These are phyloP conservation scores for Colletotrichum gigasporum DNA, from an alignment of 2,329 filamentous ascomycete species.

Conservation along the genomic window DNA sequence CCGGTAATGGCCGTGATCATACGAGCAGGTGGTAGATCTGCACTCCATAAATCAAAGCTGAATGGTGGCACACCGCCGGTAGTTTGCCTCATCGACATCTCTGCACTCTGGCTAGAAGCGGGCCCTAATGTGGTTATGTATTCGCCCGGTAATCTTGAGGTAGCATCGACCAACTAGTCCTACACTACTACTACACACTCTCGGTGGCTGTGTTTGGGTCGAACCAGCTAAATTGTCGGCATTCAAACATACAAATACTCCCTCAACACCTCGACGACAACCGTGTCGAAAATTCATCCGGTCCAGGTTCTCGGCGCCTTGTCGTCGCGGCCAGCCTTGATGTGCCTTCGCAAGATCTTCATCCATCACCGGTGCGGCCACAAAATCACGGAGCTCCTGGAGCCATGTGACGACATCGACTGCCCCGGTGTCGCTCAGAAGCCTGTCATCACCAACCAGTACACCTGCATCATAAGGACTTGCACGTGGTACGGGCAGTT, in stretches of 20 bases:
- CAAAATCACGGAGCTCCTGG: constrained; percentile 40
- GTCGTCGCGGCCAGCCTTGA: no score
- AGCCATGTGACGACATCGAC: constrained; percentile 39
- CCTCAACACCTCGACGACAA: neutral
- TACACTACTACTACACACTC: no score
- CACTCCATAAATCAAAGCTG: neutral
- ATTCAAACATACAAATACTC: no score
- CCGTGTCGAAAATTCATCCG: no score
- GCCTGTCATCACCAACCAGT: constrained; percentile 40
- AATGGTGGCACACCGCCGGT: neutral
- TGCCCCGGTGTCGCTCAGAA: constrained; percentile 35
- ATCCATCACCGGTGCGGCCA: constrained; percentile 44
- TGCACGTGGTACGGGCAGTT: constrained; percentile 42
- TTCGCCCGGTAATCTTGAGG: no score
- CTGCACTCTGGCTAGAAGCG: no score
- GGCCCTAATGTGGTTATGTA: no score
- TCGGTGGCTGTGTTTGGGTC: no score
- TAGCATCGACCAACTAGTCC: no score
- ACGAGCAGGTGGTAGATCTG: neutral
- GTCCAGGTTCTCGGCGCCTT: no score
- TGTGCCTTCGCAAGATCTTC: constrained; percentile 42
- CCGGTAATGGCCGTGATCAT: neutral
- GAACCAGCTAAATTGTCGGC: no score
- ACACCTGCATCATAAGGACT: constrained; percentile 39
- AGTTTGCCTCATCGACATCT: neutral